Evolutionary conservation across 768 basidiomycete species (phyloP), one percentile per base, ranked within the genome.

Genomic region (Terana coerulea): DNA sequence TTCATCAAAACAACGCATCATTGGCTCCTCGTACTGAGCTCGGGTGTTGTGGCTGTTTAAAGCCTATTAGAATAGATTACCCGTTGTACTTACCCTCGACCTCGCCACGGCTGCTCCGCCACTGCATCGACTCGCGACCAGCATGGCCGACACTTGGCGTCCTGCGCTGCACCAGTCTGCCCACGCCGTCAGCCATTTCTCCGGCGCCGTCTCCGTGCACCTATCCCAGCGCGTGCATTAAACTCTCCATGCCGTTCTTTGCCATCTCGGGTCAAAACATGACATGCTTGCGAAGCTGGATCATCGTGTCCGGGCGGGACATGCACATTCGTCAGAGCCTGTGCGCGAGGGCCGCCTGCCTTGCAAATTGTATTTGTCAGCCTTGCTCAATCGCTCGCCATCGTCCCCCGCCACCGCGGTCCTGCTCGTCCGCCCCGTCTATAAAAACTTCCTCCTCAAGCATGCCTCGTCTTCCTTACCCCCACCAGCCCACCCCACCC

Each of bases 391-490:
- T 34, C 35, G 33, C 47, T 49, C 47, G 47, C 43, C 49, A 51
- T 52, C 42, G 10, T 45, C 28, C 6, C 24, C 17, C 19, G 14
- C 26, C 35, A 19, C 50, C 50, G 22, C 50, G 34, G 39, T 52
- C 41, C 22, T 45, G 19, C 24, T 15, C 42, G 47, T 37, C 24
- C 22, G 30, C 19, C 31, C 11, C 46, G 44, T 34, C 28, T 59
- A 59, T 53, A 59, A 51, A 52, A 39, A 19, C 25, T 17, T 41
- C 21, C 35, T 9, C 26, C n/a, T 36, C 25, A 40, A 21, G 31
- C 37, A 24, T 12, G 45, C 45, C n/a, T 35, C 26, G 41, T 36
- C 31, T 44, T 17, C 10, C 22, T 26, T n/a, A 9, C 35, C 47
- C 25, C 9, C 12, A 25, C 46, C 12, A 47, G 24, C 11, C 19